phyloP scores from a whole-genome alignment of 768 basidiomycete species.

The Clavulina sp. region DNA sequence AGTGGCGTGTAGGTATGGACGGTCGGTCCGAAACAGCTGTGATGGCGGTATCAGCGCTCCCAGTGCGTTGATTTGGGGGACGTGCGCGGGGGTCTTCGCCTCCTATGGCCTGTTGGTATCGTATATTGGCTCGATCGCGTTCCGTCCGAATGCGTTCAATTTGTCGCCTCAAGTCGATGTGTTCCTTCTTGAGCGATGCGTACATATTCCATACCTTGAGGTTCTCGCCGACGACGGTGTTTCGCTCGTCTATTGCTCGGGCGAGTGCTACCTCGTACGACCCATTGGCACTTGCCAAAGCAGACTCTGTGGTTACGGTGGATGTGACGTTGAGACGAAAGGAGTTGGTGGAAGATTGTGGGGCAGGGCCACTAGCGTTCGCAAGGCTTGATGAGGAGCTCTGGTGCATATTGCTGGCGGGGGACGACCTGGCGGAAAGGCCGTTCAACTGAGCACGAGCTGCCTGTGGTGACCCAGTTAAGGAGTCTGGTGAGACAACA shows the following conservation, averaged over 20 bases:
- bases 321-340: too few species aligned
- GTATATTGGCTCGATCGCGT: slow-evolving; percentile 44
- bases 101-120: slow-evolving; percentile 15
- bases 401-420: too few species aligned
- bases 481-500: too few species aligned
- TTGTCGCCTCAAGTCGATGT: slow-evolving; percentile 52
- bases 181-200: slow-evolving; percentile 85
- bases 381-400: too few species aligned
- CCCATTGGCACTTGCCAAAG: slow-evolving; percentile 17
- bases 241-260: slow-evolving; percentile 61
- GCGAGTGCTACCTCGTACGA: slow-evolving; percentile 40
- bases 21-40: neutral
- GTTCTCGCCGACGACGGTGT: slow-evolving; percentile 65
- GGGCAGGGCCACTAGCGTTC: too few species aligned
- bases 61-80: neutral
- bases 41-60: slow-evolving; percentile 21
- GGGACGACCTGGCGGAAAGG: too few species aligned
- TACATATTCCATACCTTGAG: slow-evolving; percentile 86
- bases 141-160: slow-evolving; percentile 70
- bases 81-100: neutral
- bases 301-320: slow-evolving; percentile 34
- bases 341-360: too few species aligned
- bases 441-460: too few species aligned
- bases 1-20: neutral
- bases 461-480: too few species aligned